Percentiles rank a stretch among this genome's conserved stretches.
Conservation (phyloP, 768 basidiomycete species). For the Auricularia sp. region DNA sequence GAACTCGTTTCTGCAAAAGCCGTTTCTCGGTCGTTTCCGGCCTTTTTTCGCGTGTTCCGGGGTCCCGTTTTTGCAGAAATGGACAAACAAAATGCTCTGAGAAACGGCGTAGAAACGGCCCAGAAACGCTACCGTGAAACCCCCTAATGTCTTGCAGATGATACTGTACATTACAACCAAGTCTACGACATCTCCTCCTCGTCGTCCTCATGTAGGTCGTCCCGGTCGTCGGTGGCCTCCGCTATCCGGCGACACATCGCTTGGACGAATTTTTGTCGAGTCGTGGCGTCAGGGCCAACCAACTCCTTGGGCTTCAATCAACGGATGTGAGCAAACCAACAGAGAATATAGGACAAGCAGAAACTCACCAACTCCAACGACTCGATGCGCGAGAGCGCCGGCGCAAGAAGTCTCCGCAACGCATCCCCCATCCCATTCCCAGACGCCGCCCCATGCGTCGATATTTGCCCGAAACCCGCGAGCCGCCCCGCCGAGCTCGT, state of each 20-base stretch:
- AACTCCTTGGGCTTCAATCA: conserved; percentile 13
- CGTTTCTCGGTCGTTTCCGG: no score
- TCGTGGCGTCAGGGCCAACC: conserved; percentile 44
- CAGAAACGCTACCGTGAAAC: no score
- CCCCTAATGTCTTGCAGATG: no score
- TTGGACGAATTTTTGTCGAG: conserved; percentile 61
- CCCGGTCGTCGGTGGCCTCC: conserved; percentile 24
- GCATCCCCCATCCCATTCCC: conserved; percentile 49
- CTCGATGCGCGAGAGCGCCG: conserved; percentile 45
- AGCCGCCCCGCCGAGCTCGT: conserved; percentile 29
- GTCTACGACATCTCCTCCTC: not conserved
- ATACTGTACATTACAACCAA: no score
- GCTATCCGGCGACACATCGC: conserved; percentile 65
- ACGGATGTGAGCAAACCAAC: conserved; percentile 10
- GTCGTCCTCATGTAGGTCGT: not conserved
- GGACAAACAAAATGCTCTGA: no score
- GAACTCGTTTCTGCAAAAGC: no score
- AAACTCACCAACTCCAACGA: conserved; percentile 40
- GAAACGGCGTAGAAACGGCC: no score
- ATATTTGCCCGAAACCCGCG: conserved; percentile 7
- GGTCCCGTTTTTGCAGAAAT: no score
- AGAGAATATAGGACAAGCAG: conserved; percentile 4
- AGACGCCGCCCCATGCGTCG: conserved; percentile 35
- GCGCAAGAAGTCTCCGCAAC: conserved; percentile 38
- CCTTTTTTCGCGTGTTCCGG: no score